Percentiles rank a stretch among this genome's conserved stretches.
These are phyloP conservation scores for Oryza rufipogon DNA, from an alignment of 176 grass and related monocot genomes.

Conservation along the genomic window DNA sequence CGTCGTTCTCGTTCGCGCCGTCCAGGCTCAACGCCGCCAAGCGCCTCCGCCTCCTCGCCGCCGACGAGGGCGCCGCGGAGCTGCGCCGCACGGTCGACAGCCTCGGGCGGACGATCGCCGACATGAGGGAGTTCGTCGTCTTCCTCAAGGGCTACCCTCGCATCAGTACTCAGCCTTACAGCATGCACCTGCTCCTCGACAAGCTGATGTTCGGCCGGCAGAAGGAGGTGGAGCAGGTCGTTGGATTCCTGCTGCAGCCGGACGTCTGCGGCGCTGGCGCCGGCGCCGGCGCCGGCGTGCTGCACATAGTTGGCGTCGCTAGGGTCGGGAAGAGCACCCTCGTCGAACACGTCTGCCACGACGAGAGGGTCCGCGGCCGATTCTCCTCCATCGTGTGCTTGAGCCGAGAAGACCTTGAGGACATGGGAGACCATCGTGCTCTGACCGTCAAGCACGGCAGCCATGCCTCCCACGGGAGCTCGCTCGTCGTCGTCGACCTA, in stretches of 20 bases:
- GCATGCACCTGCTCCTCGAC: conserved; percentile 17
- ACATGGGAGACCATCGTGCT: background rate
- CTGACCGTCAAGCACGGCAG: background rate
- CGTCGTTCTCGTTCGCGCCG: background rate
- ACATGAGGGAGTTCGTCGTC: conserved; percentile 32
- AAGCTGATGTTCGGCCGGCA: conserved; percentile 44
- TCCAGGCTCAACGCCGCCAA: conserved; percentile 34
- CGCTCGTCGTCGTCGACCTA: conserved; percentile 26
- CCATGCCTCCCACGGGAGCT: background rate
- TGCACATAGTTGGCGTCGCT: background rate
- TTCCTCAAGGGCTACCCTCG: conserved; percentile 28
- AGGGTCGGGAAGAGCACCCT: conserved; percentile 56
- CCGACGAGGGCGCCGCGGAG: background rate
- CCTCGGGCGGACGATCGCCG: conserved; percentile 19
- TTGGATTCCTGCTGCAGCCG: conserved; percentile 11
- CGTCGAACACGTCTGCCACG: conserved; percentile 38
- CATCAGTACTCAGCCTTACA: conserved; percentile 15
- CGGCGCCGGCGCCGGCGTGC: background rate
- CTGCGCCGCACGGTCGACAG: conserved; percentile 12
- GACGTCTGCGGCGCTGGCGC: too few relatives aligned
- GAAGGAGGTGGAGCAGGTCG: conserved; percentile 23
- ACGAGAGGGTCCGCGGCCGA: conserved; percentile 36
- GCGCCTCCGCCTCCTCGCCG: conserved; percentile 6
- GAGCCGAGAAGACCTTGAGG: background rate
- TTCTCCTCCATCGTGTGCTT: conserved; percentile 24